phyloP scores from a whole-genome alignment of 768 basidiomycete species.

The Coprinopsis strossmayeri region DNA sequence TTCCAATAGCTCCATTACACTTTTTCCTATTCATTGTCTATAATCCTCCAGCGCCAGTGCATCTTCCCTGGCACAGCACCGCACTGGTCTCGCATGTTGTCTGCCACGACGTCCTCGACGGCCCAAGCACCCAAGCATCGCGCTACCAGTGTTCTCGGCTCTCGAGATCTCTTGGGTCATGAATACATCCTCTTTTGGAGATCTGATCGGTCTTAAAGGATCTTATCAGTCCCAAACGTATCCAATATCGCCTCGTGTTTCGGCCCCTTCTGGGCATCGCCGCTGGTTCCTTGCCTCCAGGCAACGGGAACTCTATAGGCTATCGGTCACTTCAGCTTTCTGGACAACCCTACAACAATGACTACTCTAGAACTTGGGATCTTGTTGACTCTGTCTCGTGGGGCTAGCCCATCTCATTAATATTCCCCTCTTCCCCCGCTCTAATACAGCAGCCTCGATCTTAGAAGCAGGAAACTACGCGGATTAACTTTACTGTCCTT shows the following conservation, averaged over 20 bases:
- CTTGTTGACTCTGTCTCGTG: too few relatives aligned
- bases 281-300: background rate
- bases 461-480: too few relatives aligned
- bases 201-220: slow-evolving; percentile 1
- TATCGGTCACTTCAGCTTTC: background rate
- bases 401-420: too few relatives aligned
- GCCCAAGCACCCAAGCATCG: background rate
- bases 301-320: background rate
- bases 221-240: background rate
- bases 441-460: too few relatives aligned
- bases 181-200: background rate
- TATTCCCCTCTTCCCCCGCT: too few relatives aligned
- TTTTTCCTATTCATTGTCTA: too few relatives aligned
- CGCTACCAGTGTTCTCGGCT: background rate
- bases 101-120: background rate
- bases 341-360: too few relatives aligned
- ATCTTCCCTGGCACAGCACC: too few relatives aligned
- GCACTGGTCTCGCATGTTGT: background rate
- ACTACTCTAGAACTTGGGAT: too few relatives aligned
- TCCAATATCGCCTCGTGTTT: slow-evolving; percentile 3
- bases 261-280: background rate
- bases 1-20: background rate
- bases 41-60: too few relatives aligned
- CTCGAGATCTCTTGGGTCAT: background rate
- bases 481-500: too few relatives aligned